Evolutionary conservation across 1,284 basidiomycete species (phyloP).

Genomic region (Pseudozyma hubeiensis): DNA sequence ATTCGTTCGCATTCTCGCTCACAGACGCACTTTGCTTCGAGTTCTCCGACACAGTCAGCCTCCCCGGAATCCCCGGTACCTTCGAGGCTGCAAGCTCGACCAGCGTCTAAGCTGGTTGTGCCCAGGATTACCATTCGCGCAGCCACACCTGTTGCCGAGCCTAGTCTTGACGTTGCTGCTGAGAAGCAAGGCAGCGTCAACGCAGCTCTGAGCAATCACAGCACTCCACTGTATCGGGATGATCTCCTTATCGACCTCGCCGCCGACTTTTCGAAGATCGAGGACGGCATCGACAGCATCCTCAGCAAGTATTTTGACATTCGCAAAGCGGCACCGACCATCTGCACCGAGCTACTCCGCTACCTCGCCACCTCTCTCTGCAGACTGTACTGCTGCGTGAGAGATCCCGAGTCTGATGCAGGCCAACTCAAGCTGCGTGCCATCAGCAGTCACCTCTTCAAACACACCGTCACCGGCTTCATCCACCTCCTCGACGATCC

Average conservation of each 20-base stretch:
- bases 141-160: constrained; percentile 27
- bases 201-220: not conserved
- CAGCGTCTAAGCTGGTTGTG: not conserved
- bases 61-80: constrained; percentile 3
- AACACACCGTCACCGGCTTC: constrained; percentile 39
- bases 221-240: constrained; percentile 9
- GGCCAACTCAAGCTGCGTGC: constrained; percentile 24
- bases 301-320: constrained; percentile 29
- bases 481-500: constrained; percentile 34
- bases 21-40: not conserved
- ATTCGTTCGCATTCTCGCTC: not conserved
- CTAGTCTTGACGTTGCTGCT: not conserved
- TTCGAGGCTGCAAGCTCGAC: not conserved
- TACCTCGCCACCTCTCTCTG: constrained; percentile 20
- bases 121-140: constrained; percentile 26
- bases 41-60: not conserved
- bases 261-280: constrained; percentile 17
- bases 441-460: constrained; percentile 35
- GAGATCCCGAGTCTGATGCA: constrained; percentile 16
- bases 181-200: not conserved
- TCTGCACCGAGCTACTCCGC: constrained; percentile 31
- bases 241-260: constrained; percentile 4
- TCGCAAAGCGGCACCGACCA: constrained; percentile 1
- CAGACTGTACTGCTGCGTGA: constrained; percentile 21
- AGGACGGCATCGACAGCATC: constrained; percentile 24